These are phyloP conservation scores for Cardamine resedifolia DNA, from an alignment of 345 rosid genomes.

Conservation along the genomic window DNA sequence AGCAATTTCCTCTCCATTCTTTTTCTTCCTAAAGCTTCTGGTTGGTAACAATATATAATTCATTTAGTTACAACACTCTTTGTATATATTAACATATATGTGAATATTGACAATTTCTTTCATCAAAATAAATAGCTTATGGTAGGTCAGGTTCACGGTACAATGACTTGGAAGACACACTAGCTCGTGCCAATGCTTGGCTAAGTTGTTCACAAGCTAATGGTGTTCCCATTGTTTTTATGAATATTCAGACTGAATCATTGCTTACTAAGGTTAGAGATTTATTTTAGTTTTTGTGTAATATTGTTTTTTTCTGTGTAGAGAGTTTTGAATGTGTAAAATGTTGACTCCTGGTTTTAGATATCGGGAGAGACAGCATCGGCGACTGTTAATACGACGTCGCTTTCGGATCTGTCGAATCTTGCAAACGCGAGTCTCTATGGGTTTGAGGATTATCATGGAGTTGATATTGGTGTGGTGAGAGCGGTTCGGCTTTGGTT, in stretches of 20 bases:
- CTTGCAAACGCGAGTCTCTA: conserved; percentile 76
- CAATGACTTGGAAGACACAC: conserved; percentile 94
- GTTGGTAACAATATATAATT: conserved; percentile 25
- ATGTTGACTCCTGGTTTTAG: conserved; percentile 35
- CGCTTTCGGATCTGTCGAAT: conserved; percentile 76
- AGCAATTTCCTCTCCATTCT: conserved; percentile 86
- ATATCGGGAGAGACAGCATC: conserved; percentile 97
- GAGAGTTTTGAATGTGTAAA: not conserved
- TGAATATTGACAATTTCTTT: not conserved
- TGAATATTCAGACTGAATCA: conserved; percentile 92
- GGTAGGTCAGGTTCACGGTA: conserved; percentile 73
- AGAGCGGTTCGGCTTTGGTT: conserved; percentile 95
- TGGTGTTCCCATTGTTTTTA: conserved; percentile 81
- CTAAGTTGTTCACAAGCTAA: conserved; percentile 72
- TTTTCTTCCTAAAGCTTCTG: conserved; percentile 88
- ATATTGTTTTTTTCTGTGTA: not conserved
- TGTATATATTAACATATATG: not conserved
- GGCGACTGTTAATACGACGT: conserved; percentile 75
- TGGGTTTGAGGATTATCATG: conserved; percentile 98
- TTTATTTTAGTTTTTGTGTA: not conserved
- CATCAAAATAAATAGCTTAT: conserved; percentile 38
- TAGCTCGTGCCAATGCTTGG: conserved; percentile 93
- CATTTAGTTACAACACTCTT: not conserved
- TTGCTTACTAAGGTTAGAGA: conserved; percentile 80
- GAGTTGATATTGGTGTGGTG: conserved; percentile 94